Evolutionary conservation across 495 filamentous ascomycete genomes (phyloP).

Genomic region (Ascobolus immersus): DNA sequence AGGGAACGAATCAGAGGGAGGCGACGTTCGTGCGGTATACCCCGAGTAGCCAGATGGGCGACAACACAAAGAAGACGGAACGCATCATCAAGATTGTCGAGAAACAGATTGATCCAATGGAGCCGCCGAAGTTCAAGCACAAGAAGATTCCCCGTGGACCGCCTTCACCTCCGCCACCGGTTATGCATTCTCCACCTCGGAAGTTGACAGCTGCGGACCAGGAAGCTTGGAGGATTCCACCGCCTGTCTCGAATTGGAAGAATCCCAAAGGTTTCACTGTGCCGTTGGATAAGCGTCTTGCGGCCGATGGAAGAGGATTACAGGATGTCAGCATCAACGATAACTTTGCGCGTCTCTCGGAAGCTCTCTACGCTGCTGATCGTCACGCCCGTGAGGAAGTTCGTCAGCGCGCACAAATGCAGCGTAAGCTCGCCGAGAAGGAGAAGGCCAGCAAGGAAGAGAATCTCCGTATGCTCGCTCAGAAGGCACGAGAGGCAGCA

Average conservation of each 20-base stretch:
- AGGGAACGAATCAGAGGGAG: conserved; percentile 46
- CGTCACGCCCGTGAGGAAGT: conserved; percentile 90
- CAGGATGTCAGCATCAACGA: conserved; percentile 96
- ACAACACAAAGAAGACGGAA: conserved; percentile 64
- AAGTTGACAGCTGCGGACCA: conserved; percentile 95
- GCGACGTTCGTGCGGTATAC: conserved; percentile 91
- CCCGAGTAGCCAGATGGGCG: conserved; percentile 90
- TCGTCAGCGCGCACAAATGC: conserved; percentile 74
- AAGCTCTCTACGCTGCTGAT: conserved; percentile 83
- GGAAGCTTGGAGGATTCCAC: conserved; percentile 87
- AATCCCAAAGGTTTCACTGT: conserved; percentile 97
- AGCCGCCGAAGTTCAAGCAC: conserved; percentile 93
- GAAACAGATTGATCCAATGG: conserved; percentile 85
- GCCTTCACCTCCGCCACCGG: conserved; percentile 70
- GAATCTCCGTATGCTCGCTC: conserved; percentile 63
- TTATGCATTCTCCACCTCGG: conserved; percentile 85
- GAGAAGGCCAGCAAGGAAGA: conserved; percentile 88
- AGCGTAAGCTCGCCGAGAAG: conserved; percentile 89
- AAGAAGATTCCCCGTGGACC: conserved; percentile 95
- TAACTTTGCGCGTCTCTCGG: conserved; percentile 90
- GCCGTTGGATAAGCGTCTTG: conserved; percentile 81
- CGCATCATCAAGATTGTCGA: conserved; percentile 98
- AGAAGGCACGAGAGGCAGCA: conserved; percentile 61
- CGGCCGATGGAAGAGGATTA: conserved; percentile 78
- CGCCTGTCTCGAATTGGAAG: conserved; percentile 95